Evolutionary conservation across 2,329 filamentous ascomycete species (phyloP).

Genomic region (Metarhizium rileyi): DNA sequence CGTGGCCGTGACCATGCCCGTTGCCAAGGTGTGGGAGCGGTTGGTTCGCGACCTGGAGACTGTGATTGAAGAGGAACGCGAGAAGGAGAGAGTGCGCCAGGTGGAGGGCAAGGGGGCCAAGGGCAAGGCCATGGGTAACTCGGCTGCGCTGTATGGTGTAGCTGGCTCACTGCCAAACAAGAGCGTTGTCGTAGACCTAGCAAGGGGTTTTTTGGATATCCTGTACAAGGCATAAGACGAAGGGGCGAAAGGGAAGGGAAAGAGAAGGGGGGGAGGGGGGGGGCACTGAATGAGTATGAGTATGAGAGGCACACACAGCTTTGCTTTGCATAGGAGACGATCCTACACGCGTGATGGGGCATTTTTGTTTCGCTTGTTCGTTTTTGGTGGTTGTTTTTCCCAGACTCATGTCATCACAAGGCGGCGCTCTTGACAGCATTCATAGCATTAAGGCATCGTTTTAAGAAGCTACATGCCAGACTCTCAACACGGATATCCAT

Average conservation of each 20-base stretch:
- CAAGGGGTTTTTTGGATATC: conserved; percentile 83
- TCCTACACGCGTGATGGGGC: not conserved
- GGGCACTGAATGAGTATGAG: not conserved
- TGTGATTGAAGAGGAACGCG: conserved; percentile 62
- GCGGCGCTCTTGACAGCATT: not conserved
- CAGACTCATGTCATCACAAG: no score
- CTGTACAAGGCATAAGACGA: conserved; percentile 70
- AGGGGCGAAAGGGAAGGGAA: not conserved
- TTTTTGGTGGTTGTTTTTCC: not conserved
- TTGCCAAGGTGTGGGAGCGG: conserved; percentile 69
- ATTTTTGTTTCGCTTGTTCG: not conserved
- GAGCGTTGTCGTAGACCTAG: conserved; percentile 83
- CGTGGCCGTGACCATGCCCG: conserved; percentile 83
- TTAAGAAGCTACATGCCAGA: not conserved
- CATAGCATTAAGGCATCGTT: not conserved
- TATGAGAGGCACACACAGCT: not conserved
- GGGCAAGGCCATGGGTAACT: conserved; percentile 64
- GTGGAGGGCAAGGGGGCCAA: conserved; percentile 58
- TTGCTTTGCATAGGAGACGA: not conserved
- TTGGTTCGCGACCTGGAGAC: conserved; percentile 64
- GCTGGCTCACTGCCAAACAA: conserved; percentile 93
- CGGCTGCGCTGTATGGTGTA: conserved; percentile 86
- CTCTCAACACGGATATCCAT: not conserved
- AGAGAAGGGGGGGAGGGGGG: no score
- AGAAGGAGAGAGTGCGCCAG: conserved; percentile 65